phyloP scores from a whole-genome alignment of 148 eudicot species.

The Arctostaphylos glauca region DNA sequence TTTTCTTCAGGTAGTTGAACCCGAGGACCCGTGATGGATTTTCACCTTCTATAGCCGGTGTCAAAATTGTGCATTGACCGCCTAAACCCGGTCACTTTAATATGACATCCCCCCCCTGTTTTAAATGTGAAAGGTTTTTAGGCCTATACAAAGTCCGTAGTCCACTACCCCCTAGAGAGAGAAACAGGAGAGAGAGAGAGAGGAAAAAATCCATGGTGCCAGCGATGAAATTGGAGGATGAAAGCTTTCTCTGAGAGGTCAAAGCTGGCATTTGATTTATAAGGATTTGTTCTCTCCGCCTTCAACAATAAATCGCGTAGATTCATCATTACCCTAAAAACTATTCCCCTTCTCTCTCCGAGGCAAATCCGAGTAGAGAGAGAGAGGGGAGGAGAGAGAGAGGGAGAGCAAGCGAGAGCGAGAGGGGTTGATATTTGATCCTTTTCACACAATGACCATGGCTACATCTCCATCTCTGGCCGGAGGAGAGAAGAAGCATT shows the following conservation, averaged over 20 bases:
- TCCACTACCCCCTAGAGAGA: slow-evolving; percentile 17
- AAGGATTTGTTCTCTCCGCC: not conserved
- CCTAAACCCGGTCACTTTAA: slow-evolving; percentile 8
- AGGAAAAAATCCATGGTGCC: slow-evolving; percentile 48
- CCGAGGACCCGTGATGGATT: slow-evolving; percentile 14
- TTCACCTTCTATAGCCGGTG: slow-evolving; percentile 14
- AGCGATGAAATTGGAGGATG: slow-evolving; percentile 83
- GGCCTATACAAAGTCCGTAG: not conserved
- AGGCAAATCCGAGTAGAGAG: not conserved
- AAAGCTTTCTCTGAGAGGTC: slow-evolving; percentile 42
- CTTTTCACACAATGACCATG: slow-evolving; percentile 33
- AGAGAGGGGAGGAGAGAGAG: not conserved
- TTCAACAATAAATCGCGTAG: not conserved
- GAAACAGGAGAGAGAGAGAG: slow-evolving; percentile 25
- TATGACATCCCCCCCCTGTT: too few species aligned
- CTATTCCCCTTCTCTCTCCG: slow-evolving; percentile 7
- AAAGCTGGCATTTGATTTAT: slow-evolving; percentile 39
- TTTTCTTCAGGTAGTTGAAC: slow-evolving; percentile 14
- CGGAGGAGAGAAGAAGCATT: slow-evolving; percentile 62
- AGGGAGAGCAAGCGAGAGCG: too few species aligned
- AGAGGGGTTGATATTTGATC: slow-evolving; percentile 32
- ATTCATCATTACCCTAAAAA: too few species aligned
- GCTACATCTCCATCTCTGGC: slow-evolving; percentile 43
- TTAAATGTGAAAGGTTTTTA: not conserved
- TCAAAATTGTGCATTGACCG: not conserved